phyloP scores from a whole-genome alignment of 2,329 filamentous ascomycete genomes.

The Trichoderma sp. region DNA sequence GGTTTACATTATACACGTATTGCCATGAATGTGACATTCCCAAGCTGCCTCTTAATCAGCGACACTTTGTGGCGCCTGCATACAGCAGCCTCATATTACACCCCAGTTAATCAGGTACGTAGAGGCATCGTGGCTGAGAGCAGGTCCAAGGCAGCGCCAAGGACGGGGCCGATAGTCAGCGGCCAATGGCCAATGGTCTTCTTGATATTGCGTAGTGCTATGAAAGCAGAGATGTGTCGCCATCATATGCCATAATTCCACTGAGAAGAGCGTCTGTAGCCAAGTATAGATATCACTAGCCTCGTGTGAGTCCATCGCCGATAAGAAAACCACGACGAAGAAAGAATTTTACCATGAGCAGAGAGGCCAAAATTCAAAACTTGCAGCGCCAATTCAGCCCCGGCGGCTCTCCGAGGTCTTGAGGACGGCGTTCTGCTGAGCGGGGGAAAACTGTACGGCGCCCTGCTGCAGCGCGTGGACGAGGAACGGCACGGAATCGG shows the following conservation, averaged over 20 bases:
- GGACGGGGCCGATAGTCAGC: not conserved
- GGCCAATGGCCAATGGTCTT: not conserved
- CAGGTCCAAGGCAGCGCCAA: too few relatives aligned
- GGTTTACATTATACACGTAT: not conserved
- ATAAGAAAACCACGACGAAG: not conserved
- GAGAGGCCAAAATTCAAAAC: not conserved
- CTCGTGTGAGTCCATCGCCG: not conserved
- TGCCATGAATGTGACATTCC: not conserved
- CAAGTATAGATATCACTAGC: not conserved
- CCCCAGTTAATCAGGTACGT: not conserved
- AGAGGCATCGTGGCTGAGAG: not conserved
- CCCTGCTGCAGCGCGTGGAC: constrained; percentile 68
- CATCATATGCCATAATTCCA: not conserved
- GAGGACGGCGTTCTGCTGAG: constrained; percentile 22
- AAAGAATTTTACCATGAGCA: not conserved
- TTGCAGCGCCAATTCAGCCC: not conserved
- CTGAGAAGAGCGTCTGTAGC: not conserved
- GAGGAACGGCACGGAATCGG: constrained; percentile 60
- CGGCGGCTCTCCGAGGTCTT: not conserved
- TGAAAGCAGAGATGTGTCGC: not conserved
- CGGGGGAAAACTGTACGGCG: constrained; percentile 53
- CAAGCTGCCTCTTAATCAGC: not conserved
- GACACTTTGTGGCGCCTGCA: not conserved
- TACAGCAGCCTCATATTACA: not conserved
- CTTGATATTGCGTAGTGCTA: not conserved